phyloP scores from a whole-genome alignment of 2,329 filamentous ascomycete genomes.

The Calycina herbarum region DNA sequence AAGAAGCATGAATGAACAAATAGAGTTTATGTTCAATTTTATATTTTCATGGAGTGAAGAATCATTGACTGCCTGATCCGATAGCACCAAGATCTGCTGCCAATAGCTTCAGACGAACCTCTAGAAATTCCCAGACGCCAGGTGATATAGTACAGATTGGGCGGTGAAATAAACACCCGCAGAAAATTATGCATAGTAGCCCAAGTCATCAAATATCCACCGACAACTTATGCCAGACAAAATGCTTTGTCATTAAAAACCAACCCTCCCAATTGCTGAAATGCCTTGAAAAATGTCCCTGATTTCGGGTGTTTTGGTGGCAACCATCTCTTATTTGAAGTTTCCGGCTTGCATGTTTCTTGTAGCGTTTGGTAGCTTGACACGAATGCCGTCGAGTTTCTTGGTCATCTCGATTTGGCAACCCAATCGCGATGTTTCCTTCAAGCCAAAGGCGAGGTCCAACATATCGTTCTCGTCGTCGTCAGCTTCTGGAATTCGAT shows the following conservation, averaged over 20 bases:
- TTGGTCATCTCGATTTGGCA: constrained; percentile 77
- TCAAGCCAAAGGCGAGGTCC: constrained; percentile 72
- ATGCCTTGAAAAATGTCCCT: neutral
- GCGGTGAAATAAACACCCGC: constrained; percentile 23
- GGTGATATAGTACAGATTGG: constrained; percentile 29
- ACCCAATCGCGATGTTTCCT: constrained; percentile 60
- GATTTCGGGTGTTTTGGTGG: constrained; percentile 11
- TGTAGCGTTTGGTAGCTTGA: constrained; percentile 89
- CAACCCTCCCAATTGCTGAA: neutral
- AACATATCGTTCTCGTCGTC: constrained; percentile 72
- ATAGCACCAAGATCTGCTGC: neutral
- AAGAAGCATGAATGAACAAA: constrained; percentile 30
- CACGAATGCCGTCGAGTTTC: constrained; percentile 81
- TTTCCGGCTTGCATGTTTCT: constrained; percentile 94
- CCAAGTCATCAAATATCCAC: neutral
- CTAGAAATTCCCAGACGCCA: neutral
- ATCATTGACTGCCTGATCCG: neutral
- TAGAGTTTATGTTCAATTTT: neutral
- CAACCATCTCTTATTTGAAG: constrained; percentile 53
- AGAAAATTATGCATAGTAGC: constrained; percentile 17
- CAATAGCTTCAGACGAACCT: neutral
- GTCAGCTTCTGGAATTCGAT: constrained; percentile 60
- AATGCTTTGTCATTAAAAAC: neutral
- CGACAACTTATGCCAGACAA: constrained; percentile 10
- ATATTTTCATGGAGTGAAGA: constrained; percentile 26